Percentiles rank a stretch among this genome's conserved stretches.
phyloP scores from a whole-genome alignment of 768 basidiomycete genomes.

The Amyloporia xantha region DNA sequence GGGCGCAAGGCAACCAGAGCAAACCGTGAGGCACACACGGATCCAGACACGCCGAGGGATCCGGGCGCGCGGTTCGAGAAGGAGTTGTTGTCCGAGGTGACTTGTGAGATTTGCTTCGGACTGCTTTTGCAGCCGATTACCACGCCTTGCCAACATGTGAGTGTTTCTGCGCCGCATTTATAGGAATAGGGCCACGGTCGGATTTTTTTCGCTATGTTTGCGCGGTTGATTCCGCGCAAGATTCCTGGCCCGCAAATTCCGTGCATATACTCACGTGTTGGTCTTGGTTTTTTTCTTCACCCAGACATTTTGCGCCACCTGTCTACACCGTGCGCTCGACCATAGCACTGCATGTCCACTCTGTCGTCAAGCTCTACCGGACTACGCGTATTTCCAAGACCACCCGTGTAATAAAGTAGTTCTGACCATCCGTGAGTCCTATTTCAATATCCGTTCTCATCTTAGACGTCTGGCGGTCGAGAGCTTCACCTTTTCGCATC shows the following conservation, averaged over 20 bases:
- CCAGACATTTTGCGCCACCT: slow-evolving; percentile 87
- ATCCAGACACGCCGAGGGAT: slow-evolving; percentile 20
- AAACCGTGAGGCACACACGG: slow-evolving; percentile 25
- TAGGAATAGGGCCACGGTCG: too few relatives aligned
- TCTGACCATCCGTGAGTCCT: slow-evolving; percentile 51
- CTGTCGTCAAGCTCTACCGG: slow-evolving; percentile 75
- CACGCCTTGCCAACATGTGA: slow-evolving; percentile 90
- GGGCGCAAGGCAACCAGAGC: slow-evolving; percentile 15
- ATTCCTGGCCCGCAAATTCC: not conserved
- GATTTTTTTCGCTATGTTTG: slow-evolving; percentile 1
- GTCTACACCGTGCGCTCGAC: slow-evolving; percentile 86
- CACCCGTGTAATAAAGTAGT: slow-evolving; percentile 70
- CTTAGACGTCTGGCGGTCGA: too few relatives aligned
- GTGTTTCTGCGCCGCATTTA: too few relatives aligned
- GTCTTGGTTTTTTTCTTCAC: too few relatives aligned
- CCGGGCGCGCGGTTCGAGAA: slow-evolving; percentile 44
- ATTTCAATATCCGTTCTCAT: too few relatives aligned
- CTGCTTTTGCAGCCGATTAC: slow-evolving; percentile 84
- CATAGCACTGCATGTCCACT: slow-evolving; percentile 79
- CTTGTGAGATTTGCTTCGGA: slow-evolving; percentile 88
- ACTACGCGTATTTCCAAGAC: slow-evolving; percentile 72
- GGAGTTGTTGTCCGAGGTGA: slow-evolving; percentile 61
- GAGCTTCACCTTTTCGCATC: too few relatives aligned
- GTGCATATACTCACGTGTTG: not conserved
- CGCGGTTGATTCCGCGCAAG: not conserved